phyloP scores from a whole-genome alignment of 805 yeast genomes.

The Pichia scutulata region DNA sequence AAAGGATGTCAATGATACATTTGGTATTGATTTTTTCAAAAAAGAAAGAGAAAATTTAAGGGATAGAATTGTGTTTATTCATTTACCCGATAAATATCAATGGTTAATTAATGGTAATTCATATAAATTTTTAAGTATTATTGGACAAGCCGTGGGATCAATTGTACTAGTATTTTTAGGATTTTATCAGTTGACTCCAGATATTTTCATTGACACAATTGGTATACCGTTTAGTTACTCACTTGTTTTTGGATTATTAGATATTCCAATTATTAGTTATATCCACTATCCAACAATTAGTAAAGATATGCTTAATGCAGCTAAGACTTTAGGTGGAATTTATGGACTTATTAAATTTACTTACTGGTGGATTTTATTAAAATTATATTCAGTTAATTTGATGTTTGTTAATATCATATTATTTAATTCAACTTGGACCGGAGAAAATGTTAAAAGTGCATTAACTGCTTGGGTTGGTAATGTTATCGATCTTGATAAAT shows the following conservation, averaged over 20 bases:
- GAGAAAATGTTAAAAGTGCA: constrained; percentile 55
- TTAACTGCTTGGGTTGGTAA: constrained; percentile 45
- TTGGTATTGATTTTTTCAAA: constrained; percentile 23
- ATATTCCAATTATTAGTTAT: constrained; percentile 75
- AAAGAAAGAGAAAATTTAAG: constrained; percentile 10
- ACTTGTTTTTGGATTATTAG: constrained; percentile 44
- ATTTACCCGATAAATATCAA: constrained; percentile 29
- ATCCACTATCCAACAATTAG: constrained; percentile 95
- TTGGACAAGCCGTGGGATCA: constrained; percentile 87
- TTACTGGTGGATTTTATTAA: constrained; percentile 70
- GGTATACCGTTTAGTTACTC: constrained; percentile 89
- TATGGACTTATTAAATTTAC: constrained; percentile 35
- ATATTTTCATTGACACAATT: constrained; percentile 89
- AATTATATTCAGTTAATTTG: constrained; percentile 60
- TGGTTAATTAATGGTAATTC: constrained; percentile 57
- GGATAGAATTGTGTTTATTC: constrained; percentile 27
- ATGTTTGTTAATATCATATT: constrained; percentile 55
- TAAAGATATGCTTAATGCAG: constrained; percentile 54
- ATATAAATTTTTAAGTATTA: constrained; percentile 74
- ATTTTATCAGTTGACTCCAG: constrained; percentile 61
- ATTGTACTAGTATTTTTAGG: constrained; percentile 64
- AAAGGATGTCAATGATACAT: constrained; percentile 18
- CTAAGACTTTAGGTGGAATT: constrained; percentile 7
- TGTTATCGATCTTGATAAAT: constrained; percentile 21
- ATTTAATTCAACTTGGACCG: constrained; percentile 91